Base-by-base conservation (phyloP, 768 basidiomycete genomes). In the Jaapia argillacea region DNA sequence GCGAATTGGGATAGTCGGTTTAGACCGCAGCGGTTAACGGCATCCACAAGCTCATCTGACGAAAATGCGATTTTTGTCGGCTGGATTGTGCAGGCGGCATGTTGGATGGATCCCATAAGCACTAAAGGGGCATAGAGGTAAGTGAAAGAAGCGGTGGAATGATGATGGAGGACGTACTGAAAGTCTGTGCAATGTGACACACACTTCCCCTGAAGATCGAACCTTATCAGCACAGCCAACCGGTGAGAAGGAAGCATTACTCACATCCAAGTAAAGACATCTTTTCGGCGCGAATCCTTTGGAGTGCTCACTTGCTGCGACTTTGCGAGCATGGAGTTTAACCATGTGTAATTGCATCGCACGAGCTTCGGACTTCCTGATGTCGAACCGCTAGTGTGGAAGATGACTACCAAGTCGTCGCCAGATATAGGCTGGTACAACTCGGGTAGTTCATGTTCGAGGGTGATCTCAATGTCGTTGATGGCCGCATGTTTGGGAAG, bases 281-380 rank as follows among this genome's bases (percentile, higher is more conserved):
- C 85, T 56, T 76, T 78, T 25, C 68, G 65, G n/a, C 63, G 63
- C 40, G 64, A 57, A 56, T 69, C 65, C 47, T 58, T 62, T 40
- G 80, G 79, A 50, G 55, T 58, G 45, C 68, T 68, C 43, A 74
- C 66, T 46, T 70, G 67, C 45, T 64, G 57, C 28, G 81, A 75
- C 59, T 88, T 88, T n/a, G 66, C 52, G 41, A 78, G 61, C 2
- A 73, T 74, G n/a, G 71, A 60, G 47, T 74, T 61, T 23, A 88
- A 48, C 85, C 85, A 87, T 23, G 63, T 70, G 51, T 75, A 77
- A 52, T 63, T 81, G 61, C 80, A 80, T 13, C 76, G 82, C 0
- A 88, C 80, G 22, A 87, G 76, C 54, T 85, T 87, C 0, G 85
- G 85, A 53, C 76, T 81, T 40, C 84, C 85, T n/a, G 83, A 86